Evolutionary conservation across 257 asterid genomes (phyloP).

Genomic region (Leptodermis oblonga): DNA sequence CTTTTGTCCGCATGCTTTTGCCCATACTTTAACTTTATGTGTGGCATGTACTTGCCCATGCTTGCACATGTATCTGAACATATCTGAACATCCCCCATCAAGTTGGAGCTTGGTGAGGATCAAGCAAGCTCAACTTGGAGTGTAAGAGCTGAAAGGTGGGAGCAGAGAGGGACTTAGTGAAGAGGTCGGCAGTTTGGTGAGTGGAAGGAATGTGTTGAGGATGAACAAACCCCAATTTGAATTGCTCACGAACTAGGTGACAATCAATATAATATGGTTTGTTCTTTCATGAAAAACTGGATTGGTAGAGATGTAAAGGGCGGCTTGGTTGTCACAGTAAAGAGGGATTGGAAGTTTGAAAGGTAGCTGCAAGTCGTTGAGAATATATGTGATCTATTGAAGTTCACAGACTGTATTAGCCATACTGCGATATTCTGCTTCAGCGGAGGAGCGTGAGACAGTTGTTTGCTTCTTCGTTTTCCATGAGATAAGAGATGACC

Average conservation of each 20-base stretch:
- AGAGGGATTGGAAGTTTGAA: neutral
- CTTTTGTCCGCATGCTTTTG: too few species aligned
- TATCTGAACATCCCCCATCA: too few species aligned
- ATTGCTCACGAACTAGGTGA: neutral
- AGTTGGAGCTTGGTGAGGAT: too few species aligned
- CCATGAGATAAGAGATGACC: neutral
- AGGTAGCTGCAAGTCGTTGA: neutral
- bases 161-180: too few species aligned
- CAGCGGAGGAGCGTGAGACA: neutral
- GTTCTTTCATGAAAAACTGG: neutral
- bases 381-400: neutral
- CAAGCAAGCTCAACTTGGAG: too few species aligned
- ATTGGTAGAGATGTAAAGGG: neutral
- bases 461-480: neutral
- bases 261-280: neutral
- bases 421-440: neutral
- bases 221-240: too few species aligned
- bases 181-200: too few species aligned
- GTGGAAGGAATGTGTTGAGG: too few species aligned
- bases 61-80: too few species aligned
- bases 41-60: too few species aligned
- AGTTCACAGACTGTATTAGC: neutral
- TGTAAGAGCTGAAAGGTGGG: too few species aligned
- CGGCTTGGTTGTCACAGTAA: neutral
- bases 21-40: too few species aligned